phyloP scores from a whole-genome alignment of 331 rosid genomes.

The Rhamnella rubrinervis region DNA sequence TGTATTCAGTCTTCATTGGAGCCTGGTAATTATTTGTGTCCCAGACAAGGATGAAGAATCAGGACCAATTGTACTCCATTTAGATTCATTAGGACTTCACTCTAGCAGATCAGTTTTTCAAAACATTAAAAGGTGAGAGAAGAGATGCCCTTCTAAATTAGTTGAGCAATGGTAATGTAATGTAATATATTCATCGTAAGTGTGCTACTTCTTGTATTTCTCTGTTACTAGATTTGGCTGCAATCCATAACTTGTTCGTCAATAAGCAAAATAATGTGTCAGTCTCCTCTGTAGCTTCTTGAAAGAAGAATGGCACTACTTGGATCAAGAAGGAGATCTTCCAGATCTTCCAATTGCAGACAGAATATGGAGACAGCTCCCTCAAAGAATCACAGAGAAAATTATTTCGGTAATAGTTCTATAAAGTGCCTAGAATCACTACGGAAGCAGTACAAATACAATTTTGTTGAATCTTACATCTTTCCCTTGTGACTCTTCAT shows the following conservation, averaged over 20 bases:
- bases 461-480: slow-evolving; percentile 5
- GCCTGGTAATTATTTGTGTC: slow-evolving; percentile 85
- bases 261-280: too few relatives aligned
- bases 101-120: slow-evolving; percentile 66
- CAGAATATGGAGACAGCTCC: slow-evolving; percentile 65
- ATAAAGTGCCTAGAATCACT: slow-evolving; percentile 9
- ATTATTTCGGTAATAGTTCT: slow-evolving; percentile 43
- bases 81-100: slow-evolving; percentile 92
- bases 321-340: slow-evolving; percentile 37
- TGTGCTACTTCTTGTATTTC: not conserved
- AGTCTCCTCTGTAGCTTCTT: slow-evolving; percentile 54
- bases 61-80: slow-evolving; percentile 89
- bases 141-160: slow-evolving; percentile 13
- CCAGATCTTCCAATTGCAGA: slow-evolving; percentile 66
- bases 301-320: slow-evolving; percentile 70
- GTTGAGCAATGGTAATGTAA: not conserved
- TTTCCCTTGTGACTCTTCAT: slow-evolving; percentile 15
- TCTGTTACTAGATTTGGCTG: not conserved
- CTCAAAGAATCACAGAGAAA: slow-evolving; percentile 63
- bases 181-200: not conserved
- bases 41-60: slow-evolving; percentile 85
- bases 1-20: slow-evolving; percentile 78
- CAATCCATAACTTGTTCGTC: not conserved
- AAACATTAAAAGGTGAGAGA: slow-evolving; percentile 72
- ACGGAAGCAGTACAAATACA: not conserved